Percentiles rank a stretch among this genome's conserved stretches.
Evolutionary conservation across 1,284 basidiomycete species (phyloP).

Genomic region (Boletellus sp.): DNA sequence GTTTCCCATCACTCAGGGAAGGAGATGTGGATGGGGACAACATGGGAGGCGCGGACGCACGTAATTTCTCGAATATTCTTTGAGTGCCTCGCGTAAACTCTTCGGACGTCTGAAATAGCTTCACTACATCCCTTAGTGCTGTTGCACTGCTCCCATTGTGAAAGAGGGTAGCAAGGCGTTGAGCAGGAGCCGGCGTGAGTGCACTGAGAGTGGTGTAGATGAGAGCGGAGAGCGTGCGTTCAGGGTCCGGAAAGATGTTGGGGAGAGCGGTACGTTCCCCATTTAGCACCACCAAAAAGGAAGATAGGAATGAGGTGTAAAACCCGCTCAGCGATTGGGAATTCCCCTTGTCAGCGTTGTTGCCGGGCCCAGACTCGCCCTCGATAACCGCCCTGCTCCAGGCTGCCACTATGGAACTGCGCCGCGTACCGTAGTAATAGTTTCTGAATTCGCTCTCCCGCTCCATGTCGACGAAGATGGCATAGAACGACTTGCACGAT

Average conservation of each 20-base stretch:
- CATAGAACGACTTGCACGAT: constrained; percentile 74
- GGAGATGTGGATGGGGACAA: constrained; percentile 21
- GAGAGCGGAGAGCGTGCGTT: constrained; percentile 71
- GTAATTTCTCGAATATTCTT: constrained; percentile 73
- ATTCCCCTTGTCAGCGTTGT: constrained; percentile 25
- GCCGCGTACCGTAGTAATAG: constrained; percentile 86
- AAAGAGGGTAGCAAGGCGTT: constrained; percentile 67
- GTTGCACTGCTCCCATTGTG: constrained; percentile 57
- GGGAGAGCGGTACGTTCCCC: constrained; percentile 74
- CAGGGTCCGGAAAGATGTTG: constrained; percentile 79
- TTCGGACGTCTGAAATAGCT: constrained; percentile 70
- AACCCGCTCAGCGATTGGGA: constrained; percentile 55
- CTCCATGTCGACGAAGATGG: constrained; percentile 86
- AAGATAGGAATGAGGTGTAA: constrained; percentile 68
- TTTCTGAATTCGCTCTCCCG: constrained; percentile 87
- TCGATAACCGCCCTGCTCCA: constrained; percentile 65
- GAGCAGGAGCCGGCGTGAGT: constrained; percentile 76
- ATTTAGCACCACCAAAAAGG: constrained; percentile 64
- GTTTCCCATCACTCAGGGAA: constrained; percentile 21
- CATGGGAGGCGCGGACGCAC: constrained; percentile 40
- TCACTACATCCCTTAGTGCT: constrained; percentile 68
- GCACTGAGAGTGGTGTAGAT: constrained; percentile 76
- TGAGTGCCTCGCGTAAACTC: constrained; percentile 73
- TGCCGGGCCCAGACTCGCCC: constrained; percentile 26
- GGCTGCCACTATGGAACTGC: constrained; percentile 56